These are phyloP conservation scores for Neopestalotiopsis clavispora DNA, from an alignment of 2,329 filamentous ascomycete genomes.

Conservation along the genomic window DNA sequence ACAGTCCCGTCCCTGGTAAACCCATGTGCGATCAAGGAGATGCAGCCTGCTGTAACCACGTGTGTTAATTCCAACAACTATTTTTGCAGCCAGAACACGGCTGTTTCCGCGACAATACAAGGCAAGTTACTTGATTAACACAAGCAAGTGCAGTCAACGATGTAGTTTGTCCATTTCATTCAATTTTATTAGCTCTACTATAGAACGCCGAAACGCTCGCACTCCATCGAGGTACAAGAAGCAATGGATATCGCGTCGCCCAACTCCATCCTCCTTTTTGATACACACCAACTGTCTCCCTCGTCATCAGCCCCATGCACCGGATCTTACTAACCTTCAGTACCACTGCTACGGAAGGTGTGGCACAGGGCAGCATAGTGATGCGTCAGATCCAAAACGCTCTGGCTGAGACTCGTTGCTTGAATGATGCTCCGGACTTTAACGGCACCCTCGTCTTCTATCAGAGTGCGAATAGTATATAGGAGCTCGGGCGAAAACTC, in stretches of 20 bases:
- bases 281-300: slow-evolving; percentile 1
- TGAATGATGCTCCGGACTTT: slow-evolving; percentile 98
- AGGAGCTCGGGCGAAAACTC: slow-evolving; percentile 96
- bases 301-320: neutral
- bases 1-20: too few species aligned
- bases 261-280: slow-evolving; percentile 6
- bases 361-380: slow-evolving; percentile 95
- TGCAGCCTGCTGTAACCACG: too few species aligned
- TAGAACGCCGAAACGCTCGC: slow-evolving; percentile 4
- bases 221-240: slow-evolving; percentile 11
- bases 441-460: slow-evolving; percentile 96
- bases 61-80: too few species aligned
- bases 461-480: slow-evolving; percentile 85
- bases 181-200: slow-evolving; percentile 5
- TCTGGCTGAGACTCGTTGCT: slow-evolving; percentile 90
- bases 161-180: too few species aligned
- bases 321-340: slow-evolving; percentile 66
- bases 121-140: too few species aligned
- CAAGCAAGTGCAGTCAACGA: too few species aligned
- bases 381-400: slow-evolving; percentile 91
- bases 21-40: too few species aligned
- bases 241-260: slow-evolving; percentile 14
- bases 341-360: slow-evolving; percentile 92
- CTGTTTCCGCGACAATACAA: too few species aligned
- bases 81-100: too few species aligned